Evolutionary conservation across 2,329 filamentous ascomycete genomes (phyloP).

Genomic region (Fusarium staphyleae): DNA sequence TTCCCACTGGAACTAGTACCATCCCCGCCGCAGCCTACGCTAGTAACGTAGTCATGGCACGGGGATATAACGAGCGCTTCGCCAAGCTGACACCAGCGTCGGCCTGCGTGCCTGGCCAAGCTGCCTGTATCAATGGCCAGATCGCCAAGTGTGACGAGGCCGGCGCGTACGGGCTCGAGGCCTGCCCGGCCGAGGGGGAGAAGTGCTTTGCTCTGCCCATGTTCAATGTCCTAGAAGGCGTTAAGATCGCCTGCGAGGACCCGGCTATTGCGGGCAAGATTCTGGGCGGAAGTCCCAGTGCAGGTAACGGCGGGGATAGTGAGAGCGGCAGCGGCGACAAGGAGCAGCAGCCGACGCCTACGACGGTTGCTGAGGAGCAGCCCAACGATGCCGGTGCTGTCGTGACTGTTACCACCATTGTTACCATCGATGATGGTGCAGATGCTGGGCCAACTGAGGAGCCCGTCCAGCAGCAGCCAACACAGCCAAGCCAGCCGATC

Average conservation of each 20-base stretch:
- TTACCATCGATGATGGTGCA: conserved; percentile 41
- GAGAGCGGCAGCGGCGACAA: conserved; percentile 15
- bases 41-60: conserved; percentile 54
- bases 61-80: conserved; percentile 57
- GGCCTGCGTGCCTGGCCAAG: conserved; percentile 55
- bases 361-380: conserved; percentile 16
- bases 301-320: neutral
- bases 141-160: conserved; percentile 54
- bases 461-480: conserved; percentile 7
- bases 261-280: conserved; percentile 50
- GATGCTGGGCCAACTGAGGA: conserved; percentile 19
- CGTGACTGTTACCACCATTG: conserved; percentile 43
- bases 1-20: conserved; percentile 49
- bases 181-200: conserved; percentile 40
- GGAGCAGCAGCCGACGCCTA: conserved; percentile 21
- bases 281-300: conserved; percentile 46
- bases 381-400: conserved; percentile 34
- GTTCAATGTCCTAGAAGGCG: conserved; percentile 53
- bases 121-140: conserved; percentile 61
- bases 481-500: conserved; percentile 6
- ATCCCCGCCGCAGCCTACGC: conserved; percentile 53
- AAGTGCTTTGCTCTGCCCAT: conserved; percentile 64
- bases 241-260: conserved; percentile 57
- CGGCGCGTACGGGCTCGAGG: conserved; percentile 52
- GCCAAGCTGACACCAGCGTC: conserved; percentile 53